A percentile compares a stretch with the other conserved stretches of the same genome.
These are phyloP conservation scores for Saprolegnia diclina DNA, from an alignment of 352 stramenopile genomes.

Conservation along the genomic window DNA sequence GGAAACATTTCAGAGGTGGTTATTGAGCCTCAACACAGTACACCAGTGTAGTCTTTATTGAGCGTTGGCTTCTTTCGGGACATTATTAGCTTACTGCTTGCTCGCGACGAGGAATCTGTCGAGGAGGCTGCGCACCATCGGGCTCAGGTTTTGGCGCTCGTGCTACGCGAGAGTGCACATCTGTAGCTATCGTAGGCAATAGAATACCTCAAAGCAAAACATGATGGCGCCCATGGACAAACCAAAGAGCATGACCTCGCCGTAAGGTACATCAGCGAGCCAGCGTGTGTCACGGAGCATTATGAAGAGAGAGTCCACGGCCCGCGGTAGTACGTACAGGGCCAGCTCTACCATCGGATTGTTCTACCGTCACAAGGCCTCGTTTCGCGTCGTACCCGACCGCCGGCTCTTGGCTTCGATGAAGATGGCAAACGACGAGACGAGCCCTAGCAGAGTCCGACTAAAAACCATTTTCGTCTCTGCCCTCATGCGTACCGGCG, in stretches of 20 bases:
- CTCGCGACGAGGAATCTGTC: slow-evolving; percentile 22
- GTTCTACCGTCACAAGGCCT: background rate
- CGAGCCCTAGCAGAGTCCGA: slow-evolving; percentile 30
- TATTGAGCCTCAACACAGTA: no score
- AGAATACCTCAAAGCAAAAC: slow-evolving; percentile 73
- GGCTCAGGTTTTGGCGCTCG: slow-evolving; percentile 26
- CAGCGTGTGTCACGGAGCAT: slow-evolving; percentile 68
- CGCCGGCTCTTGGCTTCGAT: slow-evolving; percentile 73
- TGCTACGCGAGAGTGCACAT: slow-evolving; percentile 16
- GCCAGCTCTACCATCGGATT: slow-evolving; percentile 45
- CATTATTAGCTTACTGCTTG: background rate
- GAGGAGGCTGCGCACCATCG: slow-evolving; percentile 21
- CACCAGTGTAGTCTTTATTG: no score
- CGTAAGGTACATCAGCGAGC: slow-evolving; percentile 56
- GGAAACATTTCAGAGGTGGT: no score
- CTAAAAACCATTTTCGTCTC: background rate
- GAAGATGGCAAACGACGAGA: slow-evolving; percentile 62
- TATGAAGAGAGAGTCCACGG: slow-evolving; percentile 68
- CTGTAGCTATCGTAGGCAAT: background rate
- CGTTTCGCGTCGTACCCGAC: slow-evolving; percentile 45
- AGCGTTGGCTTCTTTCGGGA: no score
- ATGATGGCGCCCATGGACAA: slow-evolving; percentile 77
- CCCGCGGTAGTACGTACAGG: slow-evolving; percentile 68
- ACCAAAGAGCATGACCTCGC: slow-evolving; percentile 70
- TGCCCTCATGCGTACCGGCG: slow-evolving; percentile 30